A percentile compares a stretch with the other conserved stretches of the same genome.
Conservation (phyloP, 2,329 filamentous ascomycete species). For the Bipolaris sorokiniana region DNA sequence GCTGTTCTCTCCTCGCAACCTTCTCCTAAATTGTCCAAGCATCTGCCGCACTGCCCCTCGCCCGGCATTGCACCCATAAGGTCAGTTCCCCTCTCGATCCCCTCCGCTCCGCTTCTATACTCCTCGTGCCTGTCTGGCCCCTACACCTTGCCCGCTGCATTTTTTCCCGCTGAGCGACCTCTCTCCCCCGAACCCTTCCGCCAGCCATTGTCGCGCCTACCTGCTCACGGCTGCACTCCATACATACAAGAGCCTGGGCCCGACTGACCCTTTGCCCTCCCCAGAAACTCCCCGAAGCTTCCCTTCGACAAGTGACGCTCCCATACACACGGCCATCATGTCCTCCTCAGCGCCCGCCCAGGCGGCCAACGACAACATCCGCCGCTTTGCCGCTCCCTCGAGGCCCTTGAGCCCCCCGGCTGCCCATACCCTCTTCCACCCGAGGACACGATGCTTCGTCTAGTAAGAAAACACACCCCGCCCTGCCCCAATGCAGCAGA, state of each 20-base stretch:
- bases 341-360: slow-evolving; percentile 50
- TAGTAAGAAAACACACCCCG: slow-evolving; percentile 65
- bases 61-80: slow-evolving; percentile 35
- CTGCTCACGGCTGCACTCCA: slow-evolving; percentile 4
- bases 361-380: slow-evolving; percentile 96
- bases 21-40: slow-evolving; percentile 36
- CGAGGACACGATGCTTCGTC: slow-evolving; percentile 99
- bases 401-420: slow-evolving; percentile 87
- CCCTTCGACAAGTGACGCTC: slow-evolving; percentile 26
- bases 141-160: slow-evolving; percentile 23
- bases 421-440: slow-evolving; percentile 92
- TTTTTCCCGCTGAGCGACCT: slow-evolving; percentile 18
- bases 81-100: slow-evolving; percentile 28
- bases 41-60: slow-evolving; percentile 23
- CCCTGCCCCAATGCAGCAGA: slow-evolving; percentile 2
- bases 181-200: background rate
- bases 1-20: slow-evolving; percentile 31
- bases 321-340: slow-evolving; percentile 49
- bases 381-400: slow-evolving; percentile 91
- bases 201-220: slow-evolving; percentile 3
- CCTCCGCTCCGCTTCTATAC: slow-evolving; percentile 15
- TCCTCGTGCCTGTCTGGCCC: slow-evolving; percentile 17
- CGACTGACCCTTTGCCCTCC: slow-evolving; percentile 24
- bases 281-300: slow-evolving; percentile 15
- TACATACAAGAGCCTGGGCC: slow-evolving; percentile 5